Base-by-base conservation (phyloP, 345 rosid genomes). In the Eucalyptus cloeziana region DNA sequence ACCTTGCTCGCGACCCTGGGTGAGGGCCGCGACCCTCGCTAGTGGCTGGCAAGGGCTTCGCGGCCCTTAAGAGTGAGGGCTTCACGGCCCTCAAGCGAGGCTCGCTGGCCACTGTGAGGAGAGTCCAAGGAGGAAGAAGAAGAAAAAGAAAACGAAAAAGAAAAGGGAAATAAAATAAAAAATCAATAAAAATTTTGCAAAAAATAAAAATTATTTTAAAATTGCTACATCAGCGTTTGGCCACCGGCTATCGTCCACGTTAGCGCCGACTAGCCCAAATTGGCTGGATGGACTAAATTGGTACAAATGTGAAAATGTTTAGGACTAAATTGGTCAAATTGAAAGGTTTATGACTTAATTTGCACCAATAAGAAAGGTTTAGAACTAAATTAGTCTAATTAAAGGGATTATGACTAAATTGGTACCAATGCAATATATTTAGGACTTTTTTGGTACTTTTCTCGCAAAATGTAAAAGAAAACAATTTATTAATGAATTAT, bases 211-310 rank as follows among this genome's bases (percentile, higher is more conserved):
- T 51, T 51, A 51, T 51, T 17, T 51, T 3, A 1, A 52, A 52
- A 52, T 52, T 52, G 0, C 2, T 10, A 7, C 0, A 0, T 52
- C 0, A 7, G 10, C 2, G 0, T 52, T 0, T 0, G 2, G 0
- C 24, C 58, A 52, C 0, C 4, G 2, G 0, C 0, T 0, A 0
- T 0, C 0, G 1, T 52, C 0, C 4, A 19, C 0, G 24, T 52
- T 52, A 52, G 24, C 0, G 0, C 1, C 4, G 0, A 0, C 21
- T 51, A 51, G 8, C 0, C 8, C 16, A 51, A 51, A 51, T 51
- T 51, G 1, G 54, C 4, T 0, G 21, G 21, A 50, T 49, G 1
- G 17, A 50, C 19, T 14, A 50, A 14, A 50, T 49, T 50, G 19
- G 7, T 50, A 14, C 7, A 49, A 51, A 51, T 51, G 8, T 6